Evolutionary conservation across 371 early-diverging fungal genomes (phyloP), one percentile per base, ranked within the genome.

Genomic region (Gilbertella persicaria): DNA sequence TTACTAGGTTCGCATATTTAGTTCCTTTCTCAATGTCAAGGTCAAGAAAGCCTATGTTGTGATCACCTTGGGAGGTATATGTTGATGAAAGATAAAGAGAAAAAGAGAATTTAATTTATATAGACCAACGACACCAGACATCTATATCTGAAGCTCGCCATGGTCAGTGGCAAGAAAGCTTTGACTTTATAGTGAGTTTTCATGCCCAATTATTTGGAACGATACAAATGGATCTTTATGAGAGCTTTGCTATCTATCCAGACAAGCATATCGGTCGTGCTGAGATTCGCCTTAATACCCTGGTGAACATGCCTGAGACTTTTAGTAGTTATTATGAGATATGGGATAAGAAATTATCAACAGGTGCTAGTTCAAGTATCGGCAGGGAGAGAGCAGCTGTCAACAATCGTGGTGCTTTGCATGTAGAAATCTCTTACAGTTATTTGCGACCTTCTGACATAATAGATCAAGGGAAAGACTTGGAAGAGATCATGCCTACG

Each of bases 181-280:
- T 92, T 59, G 88, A 89, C 57, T 82, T 92, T 25, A 57, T 59
- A 1, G 85, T 92, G 7, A 82, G 82, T 5, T 90, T 84, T 45
- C 92, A 92, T 55, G 77, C 80, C 26, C 92, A 92, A 71, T 76
- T 92, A 4, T 92, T 92, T 66, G 89, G 87, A 35, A 80, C 83
- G 8, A 53, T 72, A 0, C 73, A 91, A 66, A 64, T 92, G 29
- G 93, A 92, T 63, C 57, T 92, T 5, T 90, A 89, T 47, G 88
- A 90, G 29, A 69, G 55, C 39, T 53, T 45, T 48, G 65, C 40
- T 29, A 74, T 28, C 61, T 92, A 42, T 60, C 89, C 90, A 3
- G 90, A 92, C 58, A 73, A 71, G 41, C 85, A 85, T 45, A 58
- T 89, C 4, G 93, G 92, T 3, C 80, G 92, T 13, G 83, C 87